Evolutionary conservation across 202 grass and related monocot species (phyloP).

Genomic region (Setaria italica): DNA sequence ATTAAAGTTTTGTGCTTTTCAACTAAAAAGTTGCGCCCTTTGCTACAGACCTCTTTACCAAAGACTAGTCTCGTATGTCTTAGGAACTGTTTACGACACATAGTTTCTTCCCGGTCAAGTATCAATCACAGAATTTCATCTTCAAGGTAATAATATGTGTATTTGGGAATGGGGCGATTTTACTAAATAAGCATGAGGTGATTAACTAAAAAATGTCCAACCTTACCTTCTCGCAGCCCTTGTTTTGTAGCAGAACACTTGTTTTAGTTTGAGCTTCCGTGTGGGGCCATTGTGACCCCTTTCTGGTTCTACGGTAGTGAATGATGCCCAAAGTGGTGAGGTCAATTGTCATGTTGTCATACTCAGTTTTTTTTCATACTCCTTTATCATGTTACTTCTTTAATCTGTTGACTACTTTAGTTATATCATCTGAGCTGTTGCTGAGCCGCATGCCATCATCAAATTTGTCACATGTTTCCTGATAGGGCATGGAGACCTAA

Average conservation of each 20-base stretch:
- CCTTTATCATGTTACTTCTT: slow-evolving; percentile 17
- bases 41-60: not conserved
- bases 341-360: slow-evolving; percentile 17
- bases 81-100: not conserved
- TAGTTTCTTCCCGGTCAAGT: not conserved
- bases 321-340: slow-evolving; percentile 25
- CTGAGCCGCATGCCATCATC: slow-evolving; percentile 44
- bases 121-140: not conserved
- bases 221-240: not conserved
- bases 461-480: slow-evolving; percentile 59
- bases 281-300: slow-evolving; percentile 14
- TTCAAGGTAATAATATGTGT: not conserved
- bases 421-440: slow-evolving; percentile 13
- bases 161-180: not conserved
- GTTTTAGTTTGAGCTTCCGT: not conserved
- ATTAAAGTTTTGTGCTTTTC: not conserved
- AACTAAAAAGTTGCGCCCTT: not conserved
- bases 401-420: slow-evolving; percentile 33
- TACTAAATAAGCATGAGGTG: not conserved
- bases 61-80: not conserved
- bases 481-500: slow-evolving; percentile 59
- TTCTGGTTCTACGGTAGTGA: slow-evolving; percentile 25
- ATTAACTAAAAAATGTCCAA: not conserved
- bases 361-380: slow-evolving; percentile 17
- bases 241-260: not conserved